Evolutionary conservation across 495 filamentous ascomycete genomes (phyloP).

Genomic region (Aspergillus kassunensis): DNA sequence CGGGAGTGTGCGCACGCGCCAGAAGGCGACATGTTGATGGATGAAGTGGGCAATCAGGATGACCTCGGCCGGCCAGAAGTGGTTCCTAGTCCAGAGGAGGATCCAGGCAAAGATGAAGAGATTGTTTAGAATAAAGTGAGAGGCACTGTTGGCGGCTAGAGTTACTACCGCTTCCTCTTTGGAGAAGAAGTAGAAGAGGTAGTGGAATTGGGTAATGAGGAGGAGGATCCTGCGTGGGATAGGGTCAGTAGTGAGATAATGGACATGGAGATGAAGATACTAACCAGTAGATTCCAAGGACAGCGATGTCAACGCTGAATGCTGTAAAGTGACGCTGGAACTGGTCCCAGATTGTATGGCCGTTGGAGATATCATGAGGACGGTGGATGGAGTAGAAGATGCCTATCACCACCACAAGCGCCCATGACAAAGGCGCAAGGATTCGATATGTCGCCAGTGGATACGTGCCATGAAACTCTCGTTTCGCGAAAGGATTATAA

Average conservation of each 20-base stretch:
- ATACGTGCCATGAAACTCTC: slow-evolving; percentile 52
- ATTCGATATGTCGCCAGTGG: slow-evolving; percentile 59
- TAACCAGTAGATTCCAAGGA: slow-evolving; percentile 77
- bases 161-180: slow-evolving; percentile 54
- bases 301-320: slow-evolving; percentile 68
- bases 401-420: slow-evolving; percentile 61
- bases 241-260: slow-evolving; percentile 8
- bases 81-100: slow-evolving; percentile 71
- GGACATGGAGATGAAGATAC: not conserved
- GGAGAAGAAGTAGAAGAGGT: slow-evolving; percentile 72
- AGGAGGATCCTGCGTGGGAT: slow-evolving; percentile 57
- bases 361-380: slow-evolving; percentile 56
- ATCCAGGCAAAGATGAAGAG: slow-evolving; percentile 73
- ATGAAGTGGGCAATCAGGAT: slow-evolving; percentile 75
- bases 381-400: slow-evolving; percentile 65
- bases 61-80: slow-evolving; percentile 69
- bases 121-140: slow-evolving; percentile 84
- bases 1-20: slow-evolving; percentile 65
- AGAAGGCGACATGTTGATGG: slow-evolving; percentile 72
- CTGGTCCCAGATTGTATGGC: slow-evolving; percentile 63
- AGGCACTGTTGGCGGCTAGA: slow-evolving; percentile 70
- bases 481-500: slow-evolving; percentile 62
- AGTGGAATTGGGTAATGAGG: slow-evolving; percentile 69
- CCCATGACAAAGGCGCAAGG: slow-evolving; percentile 66
- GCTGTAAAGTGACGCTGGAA: slow-evolving; percentile 61